A percentile compares a stretch with the other conserved stretches of the same genome.
These are phyloP conservation scores for Phylloporus sp. DNA, from an alignment of 768 basidiomycete species.

Conservation along the genomic window DNA sequence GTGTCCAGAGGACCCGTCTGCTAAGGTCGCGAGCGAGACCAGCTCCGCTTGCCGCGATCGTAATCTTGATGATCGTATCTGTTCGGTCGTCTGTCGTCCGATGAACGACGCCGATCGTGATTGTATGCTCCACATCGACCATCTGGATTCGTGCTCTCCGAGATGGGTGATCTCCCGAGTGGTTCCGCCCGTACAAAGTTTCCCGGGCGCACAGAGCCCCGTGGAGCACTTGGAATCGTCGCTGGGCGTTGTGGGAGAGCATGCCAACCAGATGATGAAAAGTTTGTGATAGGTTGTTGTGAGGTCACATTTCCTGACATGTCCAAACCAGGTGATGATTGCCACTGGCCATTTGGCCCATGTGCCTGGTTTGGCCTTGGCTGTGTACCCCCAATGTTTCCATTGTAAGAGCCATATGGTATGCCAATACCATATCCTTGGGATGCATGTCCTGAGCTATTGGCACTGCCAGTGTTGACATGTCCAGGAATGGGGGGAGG, in stretches of 20 bases:
- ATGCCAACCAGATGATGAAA: not conserved
- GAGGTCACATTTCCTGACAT: constrained; percentile 1
- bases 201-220: constrained; percentile 11
- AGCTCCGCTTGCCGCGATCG: constrained; percentile 4
- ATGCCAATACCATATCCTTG: constrained; percentile 8
- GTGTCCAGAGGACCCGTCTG: not conserved
- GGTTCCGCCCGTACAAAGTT: constrained; percentile 16
- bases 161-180: constrained; percentile 16
- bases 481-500: not conserved
- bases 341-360: not conserved
- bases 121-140: constrained; percentile 18
- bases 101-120: constrained; percentile 9
- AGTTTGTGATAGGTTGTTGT: not conserved
- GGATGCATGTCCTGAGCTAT: not conserved
- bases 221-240: not conserved
- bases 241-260: constrained; percentile 20
- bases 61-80: constrained; percentile 9
- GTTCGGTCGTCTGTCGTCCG: constrained; percentile 17
- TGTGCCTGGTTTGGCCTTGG: constrained; percentile 4
- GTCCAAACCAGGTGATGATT: not conserved
- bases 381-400: not conserved
- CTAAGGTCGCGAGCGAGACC: constrained; percentile 9
- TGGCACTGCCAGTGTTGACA: not conserved
- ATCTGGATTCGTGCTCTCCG: constrained; percentile 11
- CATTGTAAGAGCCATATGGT: constrained; percentile 2